Evolutionary conservation across 1,284 basidiomycete genomes (phyloP), one percentile per base, ranked within the genome.

Genomic region (Xanthoconium separans): DNA sequence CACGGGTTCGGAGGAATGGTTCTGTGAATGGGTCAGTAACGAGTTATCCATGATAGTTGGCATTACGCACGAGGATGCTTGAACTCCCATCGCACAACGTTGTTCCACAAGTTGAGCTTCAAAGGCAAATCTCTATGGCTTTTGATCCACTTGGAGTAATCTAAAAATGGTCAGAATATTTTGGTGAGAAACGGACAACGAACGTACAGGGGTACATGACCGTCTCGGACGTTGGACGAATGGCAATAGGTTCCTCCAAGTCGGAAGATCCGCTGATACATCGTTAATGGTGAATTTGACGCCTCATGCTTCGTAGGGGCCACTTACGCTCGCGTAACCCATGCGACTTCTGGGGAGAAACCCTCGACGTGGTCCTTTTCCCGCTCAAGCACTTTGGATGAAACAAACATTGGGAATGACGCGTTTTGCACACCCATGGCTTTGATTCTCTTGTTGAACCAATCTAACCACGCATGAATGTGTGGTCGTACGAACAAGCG

Each of bases 351-450:
- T 2, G 96, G 95, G 58, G 96, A 97, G 73, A 99, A 99, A n/a
- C 96, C 96, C 71, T 98, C 97, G 60, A 99, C 95, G 73, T 99
- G 96, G 66, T 99, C 90, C 78, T 99, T 99, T 73, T 99, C 96
- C 46, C 90, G 83, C 74, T 99, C 95, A 51, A 99, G 83, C 36
- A 97, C 93, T 57, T 93, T 93, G 53, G 83, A 75, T 0, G 95
- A 97, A 48, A 99, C 93, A 66, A 99, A 98, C 94, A 99, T 98
- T 15, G 96, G 97, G 82, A 99, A 99, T 71, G 98, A 99, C 42
- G 94, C 89, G 74, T 99, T 98, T 71, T 97, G 91, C 31, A 99
- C 95, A 44, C 90, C 97, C 65, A 98, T 82, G 65, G 92, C 91
- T 76, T 93, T 95, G 79, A 98, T 98, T 70, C 89, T 80, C 48